Base-by-base conservation (phyloP, 192 early-diverging fungal species). In the Dispira simplex region DNA sequence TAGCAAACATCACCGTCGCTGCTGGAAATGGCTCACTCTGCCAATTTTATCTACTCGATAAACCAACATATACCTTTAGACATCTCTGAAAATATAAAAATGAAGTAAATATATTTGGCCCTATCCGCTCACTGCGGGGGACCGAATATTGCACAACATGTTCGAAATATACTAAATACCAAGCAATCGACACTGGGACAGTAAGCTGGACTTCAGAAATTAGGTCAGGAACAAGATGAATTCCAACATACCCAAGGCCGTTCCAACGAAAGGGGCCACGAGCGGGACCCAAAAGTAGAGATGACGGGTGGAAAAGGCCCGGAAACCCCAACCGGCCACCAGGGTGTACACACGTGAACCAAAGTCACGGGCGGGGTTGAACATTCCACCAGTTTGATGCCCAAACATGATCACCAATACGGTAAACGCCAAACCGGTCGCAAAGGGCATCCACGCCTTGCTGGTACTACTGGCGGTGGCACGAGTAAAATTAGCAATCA, bases 331-430 rank as follows among this genome's bases (percentile, higher is more conserved):
- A 8, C 83, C 82, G 46, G 72, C 74, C 64, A 85, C 69, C 12
- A 79, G 70, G 12, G 83, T 78, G 39, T 84, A 85, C 39, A 83
- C 70, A 51, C 89, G 85, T 16, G 87, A 86, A 12, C 85, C 89
- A 57, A 89, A 72, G 67, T 91, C 89, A 64, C 89, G 79, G 1
- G 89, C 89, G 23, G 83, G 85, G 58, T 91, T 91, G 54, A 87
- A 73, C 58, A 78, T 78, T 63, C 77, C 81, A 16, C 81, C 81
- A 0, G 84, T 82, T 56, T 77, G 71, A 43, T 75, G 83, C 32
- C 81, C 80, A 56, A 85, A 75, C 32, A 76, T 73, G 25, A 79
- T 69, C 1, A 76, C 79, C 44, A 86, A 75, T 20, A 71, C 74
- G 2, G 76, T 68, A n/a, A 88, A 66, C 51, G 79, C 53, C 10